Evolutionary conservation across 306 rosid species (phyloP).

Genomic region (Arachis stenosperma): DNA sequence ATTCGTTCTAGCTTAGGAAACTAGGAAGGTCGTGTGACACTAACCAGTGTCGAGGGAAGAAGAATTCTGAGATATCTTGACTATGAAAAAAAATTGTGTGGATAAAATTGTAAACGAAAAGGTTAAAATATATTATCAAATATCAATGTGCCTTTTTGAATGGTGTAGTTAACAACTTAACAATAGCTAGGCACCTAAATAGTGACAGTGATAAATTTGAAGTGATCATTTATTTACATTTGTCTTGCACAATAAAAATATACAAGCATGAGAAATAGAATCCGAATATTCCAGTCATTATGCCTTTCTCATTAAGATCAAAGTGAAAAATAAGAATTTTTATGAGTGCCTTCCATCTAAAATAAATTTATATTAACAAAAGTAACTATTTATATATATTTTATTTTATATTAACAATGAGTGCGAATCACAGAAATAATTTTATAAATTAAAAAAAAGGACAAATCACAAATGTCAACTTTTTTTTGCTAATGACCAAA

Average conservation of each 20-base stretch:
- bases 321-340: too few relatives aligned
- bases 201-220: not conserved
- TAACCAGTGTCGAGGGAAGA: not conserved
- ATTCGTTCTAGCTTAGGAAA: slow-evolving; percentile 31
- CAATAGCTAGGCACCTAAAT: too few relatives aligned
- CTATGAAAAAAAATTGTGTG: not conserved
- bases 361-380: too few relatives aligned
- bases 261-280: not conserved
- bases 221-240: not conserved
- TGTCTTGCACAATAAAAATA: not conserved
- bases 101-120: slow-evolving; percentile 17
- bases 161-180: not conserved
- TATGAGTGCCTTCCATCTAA: too few relatives aligned
- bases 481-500: not conserved
- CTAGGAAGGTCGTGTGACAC: not conserved
- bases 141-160: slow-evolving; percentile 1
- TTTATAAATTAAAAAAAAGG: too few relatives aligned
- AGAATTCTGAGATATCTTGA: not conserved
- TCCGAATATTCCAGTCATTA: too few relatives aligned
- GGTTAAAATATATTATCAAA: not conserved
- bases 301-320: too few relatives aligned
- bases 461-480: too few relatives aligned
- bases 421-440: too few relatives aligned
- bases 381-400: too few relatives aligned
- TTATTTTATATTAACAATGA: too few relatives aligned